These are phyloP conservation scores for Capronia americana DNA, from an alignment of 2,329 filamentous ascomycete genomes.

Conservation along the genomic window DNA sequence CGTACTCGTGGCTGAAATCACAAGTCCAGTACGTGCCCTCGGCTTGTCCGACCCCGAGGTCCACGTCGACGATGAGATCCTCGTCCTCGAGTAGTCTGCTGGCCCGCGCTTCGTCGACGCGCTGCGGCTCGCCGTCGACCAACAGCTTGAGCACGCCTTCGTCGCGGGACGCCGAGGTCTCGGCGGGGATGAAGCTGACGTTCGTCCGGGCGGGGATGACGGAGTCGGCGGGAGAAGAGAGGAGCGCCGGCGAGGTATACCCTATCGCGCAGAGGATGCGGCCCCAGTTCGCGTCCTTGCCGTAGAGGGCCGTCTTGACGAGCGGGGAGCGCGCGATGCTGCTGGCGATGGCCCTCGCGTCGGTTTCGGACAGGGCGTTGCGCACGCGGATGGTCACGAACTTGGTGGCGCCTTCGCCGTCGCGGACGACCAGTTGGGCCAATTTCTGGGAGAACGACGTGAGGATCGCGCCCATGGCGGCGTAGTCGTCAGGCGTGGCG, in stretches of 20 bases:
- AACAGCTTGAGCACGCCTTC: constrained; percentile 60
- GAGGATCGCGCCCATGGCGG: constrained; percentile 73
- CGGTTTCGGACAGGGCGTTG: constrained; percentile 71
- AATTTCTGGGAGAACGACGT: constrained; percentile 81
- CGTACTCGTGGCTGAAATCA: constrained; percentile 73
- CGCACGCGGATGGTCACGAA: constrained; percentile 91
- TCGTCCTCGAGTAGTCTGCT: constrained; percentile 66
- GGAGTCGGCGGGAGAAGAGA: constrained; percentile 40
- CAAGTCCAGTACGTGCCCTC: constrained; percentile 70
- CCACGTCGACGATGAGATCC: constrained; percentile 67
- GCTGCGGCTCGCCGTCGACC: constrained; percentile 66
- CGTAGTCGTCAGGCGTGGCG: constrained; percentile 60
- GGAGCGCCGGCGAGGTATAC: constrained; percentile 57
- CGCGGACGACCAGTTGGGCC: constrained; percentile 90
- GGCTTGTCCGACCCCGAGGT: constrained; percentile 58
- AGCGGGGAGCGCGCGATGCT: constrained; percentile 90
- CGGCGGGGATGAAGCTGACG: constrained; percentile 66
- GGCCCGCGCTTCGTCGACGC: constrained; percentile 66
- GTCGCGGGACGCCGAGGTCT: constrained; percentile 54
- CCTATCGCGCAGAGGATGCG: constrained; percentile 94
- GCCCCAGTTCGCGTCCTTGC: constrained; percentile 98
- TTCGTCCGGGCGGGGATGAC: constrained; percentile 63
- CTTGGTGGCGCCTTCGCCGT: constrained; percentile 97
- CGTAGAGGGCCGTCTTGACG: constrained; percentile 96
- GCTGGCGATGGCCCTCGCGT: constrained; percentile 79